phyloP scores from a whole-genome alignment of 495 filamentous ascomycete species.

The Thermothielavioides terrestris region DNA sequence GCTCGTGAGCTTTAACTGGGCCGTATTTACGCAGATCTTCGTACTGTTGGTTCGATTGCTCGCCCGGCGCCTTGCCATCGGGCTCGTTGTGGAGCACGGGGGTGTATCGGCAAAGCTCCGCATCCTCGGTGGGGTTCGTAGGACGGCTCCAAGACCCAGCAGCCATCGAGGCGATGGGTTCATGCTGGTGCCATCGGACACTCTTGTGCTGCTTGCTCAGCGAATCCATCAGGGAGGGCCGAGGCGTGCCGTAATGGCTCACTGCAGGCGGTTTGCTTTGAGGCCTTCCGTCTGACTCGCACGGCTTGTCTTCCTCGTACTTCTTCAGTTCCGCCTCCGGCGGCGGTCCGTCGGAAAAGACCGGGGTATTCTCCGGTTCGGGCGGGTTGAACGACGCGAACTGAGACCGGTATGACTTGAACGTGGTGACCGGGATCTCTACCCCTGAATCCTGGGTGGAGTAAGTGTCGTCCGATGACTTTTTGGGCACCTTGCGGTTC shows the following conservation, averaged over 20 bases:
- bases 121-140: slow-evolving; percentile 5
- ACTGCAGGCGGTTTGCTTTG: background rate
- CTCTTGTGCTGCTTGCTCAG: slow-evolving; percentile 8
- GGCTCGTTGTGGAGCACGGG: slow-evolving; percentile 21
- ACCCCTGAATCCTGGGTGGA: slow-evolving; percentile 7
- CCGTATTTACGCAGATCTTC: slow-evolving; percentile 16
- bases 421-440: slow-evolving; percentile 27
- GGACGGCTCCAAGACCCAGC: background rate
- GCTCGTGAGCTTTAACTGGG: slow-evolving; percentile 16
- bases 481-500: slow-evolving; percentile 45
- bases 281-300: background rate
- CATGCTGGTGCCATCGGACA: slow-evolving; percentile 20
- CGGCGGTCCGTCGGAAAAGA: slow-evolving; percentile 30
- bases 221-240: slow-evolving; percentile 4
- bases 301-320: slow-evolving; percentile 25
- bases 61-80: slow-evolving; percentile 9
- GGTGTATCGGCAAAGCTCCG: slow-evolving; percentile 23
- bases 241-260: slow-evolving; percentile 7
- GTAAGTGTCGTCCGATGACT: background rate
- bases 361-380: slow-evolving; percentile 6
- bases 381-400: slow-evolving; percentile 22
- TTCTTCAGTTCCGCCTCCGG: slow-evolving; percentile 31
- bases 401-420: slow-evolving; percentile 33
- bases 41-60: slow-evolving; percentile 4
- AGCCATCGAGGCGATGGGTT: slow-evolving; percentile 8